Evolutionary conservation across 192 early-diverging fungal species (phyloP).

Genomic region (Entrophospora sp.): DNA sequence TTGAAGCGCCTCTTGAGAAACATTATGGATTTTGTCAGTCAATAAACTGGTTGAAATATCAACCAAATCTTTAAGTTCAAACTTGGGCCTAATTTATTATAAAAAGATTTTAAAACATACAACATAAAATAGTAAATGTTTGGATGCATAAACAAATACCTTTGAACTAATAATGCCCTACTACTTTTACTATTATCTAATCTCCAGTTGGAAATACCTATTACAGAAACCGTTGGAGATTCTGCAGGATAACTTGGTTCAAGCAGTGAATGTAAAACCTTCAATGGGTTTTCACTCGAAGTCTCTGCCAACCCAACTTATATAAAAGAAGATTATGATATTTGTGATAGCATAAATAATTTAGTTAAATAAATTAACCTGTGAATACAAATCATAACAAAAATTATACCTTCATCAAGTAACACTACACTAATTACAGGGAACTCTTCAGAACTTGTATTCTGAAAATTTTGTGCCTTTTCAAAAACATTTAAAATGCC

Average conservation of each 20-base stretch:
- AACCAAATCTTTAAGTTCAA: constrained; percentile 9
- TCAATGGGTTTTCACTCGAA: constrained; percentile 9
- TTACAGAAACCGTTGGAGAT: constrained; percentile 7
- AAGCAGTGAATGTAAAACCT: constrained; percentile 6
- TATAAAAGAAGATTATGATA: too few species aligned
- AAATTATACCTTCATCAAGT: constrained; percentile 20
- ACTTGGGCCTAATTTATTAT: too few species aligned
- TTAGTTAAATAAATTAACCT: too few species aligned
- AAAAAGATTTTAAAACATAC: neutral
- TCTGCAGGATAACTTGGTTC: constrained; percentile 13
- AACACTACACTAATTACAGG: constrained; percentile 18
- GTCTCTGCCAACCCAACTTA: constrained; percentile 21
- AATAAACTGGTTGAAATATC: constrained; percentile 4
- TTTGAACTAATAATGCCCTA: constrained; percentile 21
- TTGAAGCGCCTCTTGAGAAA: neutral
- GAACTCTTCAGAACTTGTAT: constrained; percentile 17
- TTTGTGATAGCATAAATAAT: neutral
- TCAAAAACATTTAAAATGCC: constrained; percentile 23
- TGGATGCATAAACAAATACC: too few species aligned
- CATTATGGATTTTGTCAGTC: neutral
- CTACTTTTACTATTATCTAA: constrained; percentile 19
- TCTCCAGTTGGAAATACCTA: constrained; percentile 22
- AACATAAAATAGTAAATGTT: neutral
- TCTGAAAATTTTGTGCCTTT: constrained; percentile 16
- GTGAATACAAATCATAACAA: too few species aligned